These are phyloP conservation scores for Geotrichum ghanense DNA, from an alignment of 805 yeast species.

Conservation along the genomic window DNA sequence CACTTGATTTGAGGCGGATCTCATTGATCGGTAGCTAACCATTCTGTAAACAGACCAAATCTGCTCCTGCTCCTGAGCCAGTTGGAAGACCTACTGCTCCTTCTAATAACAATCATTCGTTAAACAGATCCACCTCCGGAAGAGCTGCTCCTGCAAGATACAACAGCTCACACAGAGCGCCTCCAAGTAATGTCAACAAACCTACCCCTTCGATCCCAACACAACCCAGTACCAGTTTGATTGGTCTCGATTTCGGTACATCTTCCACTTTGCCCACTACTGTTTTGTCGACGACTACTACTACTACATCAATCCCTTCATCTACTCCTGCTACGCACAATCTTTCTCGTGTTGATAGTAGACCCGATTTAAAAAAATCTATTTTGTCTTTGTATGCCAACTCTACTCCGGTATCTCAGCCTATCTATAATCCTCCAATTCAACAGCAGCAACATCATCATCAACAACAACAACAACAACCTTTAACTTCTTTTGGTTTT, in stretches of 20 bases:
- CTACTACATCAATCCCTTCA: not conserved
- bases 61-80: conserved; percentile 2
- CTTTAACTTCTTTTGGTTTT: not conserved
- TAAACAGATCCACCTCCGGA: not conserved
- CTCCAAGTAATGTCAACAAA: not conserved
- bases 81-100: not conserved
- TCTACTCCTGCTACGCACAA: not conserved
- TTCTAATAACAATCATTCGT: not conserved
- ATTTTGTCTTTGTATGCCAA: conserved; percentile 64
- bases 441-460: conserved; percentile 5
- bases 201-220: not conserved
- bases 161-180: not conserved
- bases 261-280: conserved; percentile 9
- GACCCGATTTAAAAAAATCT: conserved; percentile 87
- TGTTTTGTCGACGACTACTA: conserved; percentile 8
- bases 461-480: too few relatives aligned
- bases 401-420: conserved; percentile 1
- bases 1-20: too few relatives aligned
- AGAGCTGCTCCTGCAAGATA: not conserved
- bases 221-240: conserved; percentile 3
- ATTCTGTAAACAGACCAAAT: not conserved
- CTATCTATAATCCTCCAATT: not conserved
- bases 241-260: conserved; percentile 20
- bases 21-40: too few relatives aligned
- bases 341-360: too few relatives aligned